Base-by-base conservation (phyloP, 1,284 basidiomycete species). In the Ganoderma meredithae region DNA sequence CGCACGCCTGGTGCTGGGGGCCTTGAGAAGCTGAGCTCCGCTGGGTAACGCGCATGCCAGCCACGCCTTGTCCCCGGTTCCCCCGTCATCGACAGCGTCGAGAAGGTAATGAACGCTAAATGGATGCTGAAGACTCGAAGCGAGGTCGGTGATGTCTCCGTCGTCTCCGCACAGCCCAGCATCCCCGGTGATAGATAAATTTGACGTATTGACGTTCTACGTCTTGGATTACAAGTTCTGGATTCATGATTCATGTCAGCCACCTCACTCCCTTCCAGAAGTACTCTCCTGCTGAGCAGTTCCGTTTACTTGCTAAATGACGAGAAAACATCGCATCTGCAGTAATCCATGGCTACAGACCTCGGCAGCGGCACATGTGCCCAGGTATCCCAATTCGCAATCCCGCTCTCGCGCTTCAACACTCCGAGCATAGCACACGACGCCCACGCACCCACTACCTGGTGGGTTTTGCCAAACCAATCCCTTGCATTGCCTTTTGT, bases 401-500 rank as follows among this genome's bases (percentile, higher is more conserved):
- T 53, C 13, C 27, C 15, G 13, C 49, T 27, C 4, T 12, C 49
- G 13, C 9, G 9, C 13, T 13, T 52, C 22, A 31, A 8, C 52
- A 15, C 27, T 13, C 13, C 52, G 8, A 1, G 17, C 33, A 36
- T 36, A 9, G 7, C 33, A 36, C 43, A 36, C 61, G 15, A 52
- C 52, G 25, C 52, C 17, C 44, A 47, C 36, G 7, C 6, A 40
- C 52, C 12, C 52, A 3, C 9, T 12, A 53, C 27, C 31, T 15
- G 13, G 33, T 55, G 27, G 25, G 27, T 27, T 55, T 55, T 55
- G 13, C 36, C 10, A 43, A 33, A 25, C 62, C 62, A 43, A 56
- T 56, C 52, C 62, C 52, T 63, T 56, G 62, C 33, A 63, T 63
- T 63, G 62, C 52, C 62, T 63, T 49, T 39, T 56, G 62, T 56